phyloP scores from a whole-genome alignment of 768 basidiomycete species.

The Podaxis sp. region DNA sequence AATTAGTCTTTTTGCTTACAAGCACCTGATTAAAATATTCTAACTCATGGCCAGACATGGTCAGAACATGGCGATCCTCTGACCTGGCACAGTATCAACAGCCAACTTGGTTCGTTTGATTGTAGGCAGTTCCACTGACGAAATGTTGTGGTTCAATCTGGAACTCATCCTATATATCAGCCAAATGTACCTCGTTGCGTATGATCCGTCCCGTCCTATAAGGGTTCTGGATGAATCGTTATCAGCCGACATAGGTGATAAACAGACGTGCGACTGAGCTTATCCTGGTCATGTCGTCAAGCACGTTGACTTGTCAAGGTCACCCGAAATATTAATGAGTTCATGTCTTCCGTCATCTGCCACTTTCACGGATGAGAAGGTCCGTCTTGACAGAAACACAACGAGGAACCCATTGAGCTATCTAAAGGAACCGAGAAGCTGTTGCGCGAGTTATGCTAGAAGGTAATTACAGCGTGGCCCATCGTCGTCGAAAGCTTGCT shows the following conservation, averaged over 20 bases:
- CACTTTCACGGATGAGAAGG: neutral
- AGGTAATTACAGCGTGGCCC: neutral
- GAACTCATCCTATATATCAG: neutral
- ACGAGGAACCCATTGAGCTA: neutral
- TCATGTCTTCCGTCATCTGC: neutral
- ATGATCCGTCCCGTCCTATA: neutral
- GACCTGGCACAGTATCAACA: neutral
- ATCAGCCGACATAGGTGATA: neutral
- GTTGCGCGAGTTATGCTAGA: neutral
- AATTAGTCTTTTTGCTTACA: neutral
- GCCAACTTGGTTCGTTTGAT: neutral
- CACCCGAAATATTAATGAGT: neutral
- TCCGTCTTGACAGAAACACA: neutral
- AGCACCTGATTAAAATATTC: neutral
- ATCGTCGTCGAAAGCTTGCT: neutral
- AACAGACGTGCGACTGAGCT: neutral
- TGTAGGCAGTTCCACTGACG: neutral
- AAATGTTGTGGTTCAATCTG: neutral
- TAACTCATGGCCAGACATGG: neutral
- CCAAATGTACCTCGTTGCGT: neutral
- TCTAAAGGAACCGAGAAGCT: neutral
- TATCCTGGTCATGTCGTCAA: neutral
- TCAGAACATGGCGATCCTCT: neutral
- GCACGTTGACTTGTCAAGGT: neutral
- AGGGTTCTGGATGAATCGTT: neutral